These are phyloP conservation scores for Cryphonectria radicalis DNA, from an alignment of 2,329 filamentous ascomycete species.

Conservation along the genomic window DNA sequence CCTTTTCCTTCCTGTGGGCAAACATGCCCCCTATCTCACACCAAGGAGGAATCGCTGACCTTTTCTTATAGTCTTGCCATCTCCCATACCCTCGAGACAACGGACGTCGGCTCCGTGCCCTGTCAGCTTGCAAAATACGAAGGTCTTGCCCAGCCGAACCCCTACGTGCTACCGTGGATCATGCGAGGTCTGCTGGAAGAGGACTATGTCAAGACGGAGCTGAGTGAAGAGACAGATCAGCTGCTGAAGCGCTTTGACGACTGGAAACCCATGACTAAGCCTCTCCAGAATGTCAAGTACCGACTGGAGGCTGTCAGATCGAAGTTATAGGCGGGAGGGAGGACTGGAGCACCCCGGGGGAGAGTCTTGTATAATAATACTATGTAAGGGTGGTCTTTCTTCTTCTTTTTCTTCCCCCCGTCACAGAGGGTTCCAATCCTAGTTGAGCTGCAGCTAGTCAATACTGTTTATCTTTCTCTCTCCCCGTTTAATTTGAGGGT, in stretches of 20 bases:
- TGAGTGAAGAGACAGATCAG: constrained; percentile 76
- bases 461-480: background rate
- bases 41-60: background rate
- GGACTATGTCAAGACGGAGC: constrained; percentile 81
- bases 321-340: constrained; percentile 59
- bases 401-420: background rate
- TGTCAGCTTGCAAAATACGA: constrained; percentile 59
- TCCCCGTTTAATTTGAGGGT: background rate
- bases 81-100: constrained; percentile 74
- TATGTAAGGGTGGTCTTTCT: background rate
- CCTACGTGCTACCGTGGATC: constrained; percentile 92
- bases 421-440: too few relatives aligned
- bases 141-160: constrained; percentile 66
- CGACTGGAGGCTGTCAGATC: constrained; percentile 88
- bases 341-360: background rate
- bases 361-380: background rate
- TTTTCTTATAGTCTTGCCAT: constrained; percentile 60
- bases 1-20: background rate
- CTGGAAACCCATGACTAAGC: constrained; percentile 90
- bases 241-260: constrained; percentile 88
- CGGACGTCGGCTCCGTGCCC: constrained; percentile 51
- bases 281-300: constrained; percentile 94
- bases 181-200: constrained; percentile 94
- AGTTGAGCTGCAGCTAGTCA: background rate
- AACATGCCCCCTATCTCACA: too few relatives aligned